Conservation (phyloP, 306 rosid genomes). For the Cicer cuneatum region DNA sequence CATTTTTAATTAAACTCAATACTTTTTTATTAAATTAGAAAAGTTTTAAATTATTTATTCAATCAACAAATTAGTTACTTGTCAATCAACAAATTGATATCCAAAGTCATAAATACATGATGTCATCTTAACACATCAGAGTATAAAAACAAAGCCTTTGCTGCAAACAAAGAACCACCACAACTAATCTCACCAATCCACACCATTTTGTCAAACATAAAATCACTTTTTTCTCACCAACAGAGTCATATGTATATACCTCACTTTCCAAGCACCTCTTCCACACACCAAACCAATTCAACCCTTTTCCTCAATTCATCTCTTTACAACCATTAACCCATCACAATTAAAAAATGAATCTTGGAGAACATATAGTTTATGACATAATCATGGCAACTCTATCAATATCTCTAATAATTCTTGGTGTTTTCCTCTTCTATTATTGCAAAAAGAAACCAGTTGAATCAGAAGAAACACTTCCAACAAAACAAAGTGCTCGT, state of each 20-base stretch:
- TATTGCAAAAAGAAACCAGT: constrained; percentile 64
- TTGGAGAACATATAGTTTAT: constrained; percentile 52
- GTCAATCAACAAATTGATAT: constrained; percentile 20
- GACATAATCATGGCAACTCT: constrained; percentile 53
- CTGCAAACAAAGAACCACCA: constrained; percentile 64
- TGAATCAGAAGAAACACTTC: constrained; percentile 58
- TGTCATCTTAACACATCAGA: constrained; percentile 23
- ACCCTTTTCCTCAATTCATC: neutral
- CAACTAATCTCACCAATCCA: constrained; percentile 58
- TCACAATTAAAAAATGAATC: constrained; percentile 50
- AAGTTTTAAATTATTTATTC: no score
- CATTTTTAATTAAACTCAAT: no score
- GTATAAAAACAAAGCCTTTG: constrained; percentile 38
- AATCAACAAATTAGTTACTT: constrained; percentile 4
- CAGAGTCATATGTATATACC: constrained; percentile 21
- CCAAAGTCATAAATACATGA: neutral
- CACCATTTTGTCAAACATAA: constrained; percentile 45
- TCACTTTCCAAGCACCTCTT: constrained; percentile 37
- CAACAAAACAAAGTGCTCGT: constrained; percentile 55
- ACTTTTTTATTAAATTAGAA: no score
- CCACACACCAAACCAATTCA: constrained; percentile 39
- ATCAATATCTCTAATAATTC: constrained; percentile 57
- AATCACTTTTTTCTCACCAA: constrained; percentile 16
- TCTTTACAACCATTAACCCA: neutral
- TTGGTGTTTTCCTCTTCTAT: constrained; percentile 51